These are phyloP conservation scores for Deakozyma indianensis DNA, from an alignment of 805 yeast species.

Conservation along the genomic window DNA sequence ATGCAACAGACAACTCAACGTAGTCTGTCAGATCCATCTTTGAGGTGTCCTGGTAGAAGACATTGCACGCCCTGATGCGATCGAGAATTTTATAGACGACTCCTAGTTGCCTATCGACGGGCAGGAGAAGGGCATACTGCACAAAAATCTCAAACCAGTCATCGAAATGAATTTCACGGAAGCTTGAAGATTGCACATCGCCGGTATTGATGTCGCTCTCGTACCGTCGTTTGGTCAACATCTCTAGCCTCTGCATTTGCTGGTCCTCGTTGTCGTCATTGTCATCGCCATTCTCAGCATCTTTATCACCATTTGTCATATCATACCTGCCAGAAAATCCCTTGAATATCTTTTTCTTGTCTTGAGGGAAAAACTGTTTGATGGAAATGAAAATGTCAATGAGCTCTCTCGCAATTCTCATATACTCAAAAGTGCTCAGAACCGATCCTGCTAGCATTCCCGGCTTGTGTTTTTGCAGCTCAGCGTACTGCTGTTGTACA, in stretches of 20 bases:
- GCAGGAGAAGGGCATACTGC: constrained; percentile 57
- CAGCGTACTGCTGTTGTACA: constrained; percentile 36
- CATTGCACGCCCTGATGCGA: constrained; percentile 63
- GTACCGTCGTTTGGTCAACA: constrained; percentile 12
- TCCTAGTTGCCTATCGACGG: constrained; percentile 41
- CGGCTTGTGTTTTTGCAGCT: constrained; percentile 7
- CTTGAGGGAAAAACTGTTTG: constrained; percentile 64
- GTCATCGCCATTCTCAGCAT: constrained; percentile 20
- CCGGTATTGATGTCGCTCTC: background rate
- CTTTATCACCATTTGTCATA: constrained; percentile 24
- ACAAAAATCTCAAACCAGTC: constrained; percentile 79
- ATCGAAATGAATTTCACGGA: constrained; percentile 63
- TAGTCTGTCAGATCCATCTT: constrained; percentile 47
- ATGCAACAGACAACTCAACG: constrained; percentile 50
- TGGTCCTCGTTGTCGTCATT: constrained; percentile 15
- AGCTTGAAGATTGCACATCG: constrained; percentile 23
- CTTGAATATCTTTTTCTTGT: constrained; percentile 52
- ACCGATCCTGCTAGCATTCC: constrained; percentile 32
- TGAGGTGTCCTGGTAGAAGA: constrained; percentile 52
- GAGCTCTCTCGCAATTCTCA: constrained; percentile 66
- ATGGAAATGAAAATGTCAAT: constrained; percentile 72
- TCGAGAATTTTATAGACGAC: constrained; percentile 59
- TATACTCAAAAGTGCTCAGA: constrained; percentile 56
- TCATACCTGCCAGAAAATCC: constrained; percentile 30
- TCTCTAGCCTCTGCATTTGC: constrained; percentile 3